phyloP scores from a whole-genome alignment of 1,284 basidiomycete species.

The Cutaneotrichosporon spelunceum region DNA sequence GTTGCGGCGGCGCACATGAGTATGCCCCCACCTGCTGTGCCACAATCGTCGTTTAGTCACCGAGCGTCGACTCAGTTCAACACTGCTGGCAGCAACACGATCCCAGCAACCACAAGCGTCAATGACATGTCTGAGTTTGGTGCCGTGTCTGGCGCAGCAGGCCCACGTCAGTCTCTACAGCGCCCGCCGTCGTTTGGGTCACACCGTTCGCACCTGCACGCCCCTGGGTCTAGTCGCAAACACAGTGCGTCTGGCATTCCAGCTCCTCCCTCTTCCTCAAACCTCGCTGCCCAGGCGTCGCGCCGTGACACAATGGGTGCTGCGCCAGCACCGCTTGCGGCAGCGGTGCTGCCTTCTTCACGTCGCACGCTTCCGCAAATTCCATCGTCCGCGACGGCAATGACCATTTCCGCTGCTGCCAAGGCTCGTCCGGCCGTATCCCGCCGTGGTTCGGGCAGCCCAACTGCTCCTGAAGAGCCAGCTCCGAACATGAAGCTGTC shows the following conservation, averaged over 20 bases:
- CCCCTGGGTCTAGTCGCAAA: slow-evolving; percentile 40
- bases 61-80: background rate
- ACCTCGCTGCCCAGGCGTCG: slow-evolving; percentile 6
- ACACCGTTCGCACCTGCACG: slow-evolving; percentile 42
- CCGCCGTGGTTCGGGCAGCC: slow-evolving; percentile 25
- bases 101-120: slow-evolving; percentile 9
- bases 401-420: slow-evolving; percentile 43
- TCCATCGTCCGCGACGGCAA: slow-evolving; percentile 41
- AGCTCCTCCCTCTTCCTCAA: slow-evolving; percentile 11
- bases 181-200: slow-evolving; percentile 26
- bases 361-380: slow-evolving; percentile 62
- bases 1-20: slow-evolving; percentile 16
- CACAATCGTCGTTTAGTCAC: slow-evolving; percentile 11
- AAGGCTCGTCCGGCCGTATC: slow-evolving; percentile 29
- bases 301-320: slow-evolving; percentile 19
- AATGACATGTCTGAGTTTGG: slow-evolving; percentile 21
- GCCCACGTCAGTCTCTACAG: slow-evolving; percentile 19
- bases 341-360: slow-evolving; percentile 34
- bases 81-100: slow-evolving; percentile 4
- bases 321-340: slow-evolving; percentile 15
- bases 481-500: slow-evolving; percentile 30
- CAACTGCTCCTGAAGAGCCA: slow-evolving; percentile 14
- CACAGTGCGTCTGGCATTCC: slow-evolving; percentile 24
- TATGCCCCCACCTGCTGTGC: slow-evolving; percentile 35
- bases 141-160: slow-evolving; percentile 1